phyloP scores from a whole-genome alignment of 2,329 filamentous ascomycete species.

The Mycosphaerella sp. region DNA sequence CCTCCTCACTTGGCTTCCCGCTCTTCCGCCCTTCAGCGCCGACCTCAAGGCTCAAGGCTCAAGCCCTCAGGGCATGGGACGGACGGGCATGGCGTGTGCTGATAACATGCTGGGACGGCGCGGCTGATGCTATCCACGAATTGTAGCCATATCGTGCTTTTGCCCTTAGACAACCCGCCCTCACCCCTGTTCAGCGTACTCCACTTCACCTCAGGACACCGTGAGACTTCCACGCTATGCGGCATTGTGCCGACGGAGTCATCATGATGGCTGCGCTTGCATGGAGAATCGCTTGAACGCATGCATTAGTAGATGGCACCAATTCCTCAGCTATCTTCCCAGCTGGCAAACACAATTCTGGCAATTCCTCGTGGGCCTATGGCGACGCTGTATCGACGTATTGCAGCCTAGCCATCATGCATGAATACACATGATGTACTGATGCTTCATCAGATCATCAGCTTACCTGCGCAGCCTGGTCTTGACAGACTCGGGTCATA shows the following conservation, averaged over 20 bases:
- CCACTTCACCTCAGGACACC: not conserved
- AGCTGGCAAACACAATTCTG: not conserved
- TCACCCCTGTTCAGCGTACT: not conserved
- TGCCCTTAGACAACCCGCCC: not conserved
- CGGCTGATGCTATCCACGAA: not conserved
- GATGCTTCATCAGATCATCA: constrained; percentile 2
- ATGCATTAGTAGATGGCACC: constrained; percentile 12
- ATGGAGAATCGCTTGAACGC: not conserved
- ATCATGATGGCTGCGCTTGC: constrained; percentile 2
- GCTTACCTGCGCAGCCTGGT: constrained; percentile 5
- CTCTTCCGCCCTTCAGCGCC: not conserved
- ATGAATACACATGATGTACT: constrained; percentile 9
- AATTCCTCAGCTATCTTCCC: not conserved
- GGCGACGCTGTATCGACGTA: not conserved
- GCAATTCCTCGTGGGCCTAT: constrained; percentile 6
- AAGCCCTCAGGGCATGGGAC: no score
- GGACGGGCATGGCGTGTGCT: not conserved
- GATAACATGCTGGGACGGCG: not conserved
- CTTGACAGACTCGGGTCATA: not conserved
- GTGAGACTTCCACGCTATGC: not conserved
- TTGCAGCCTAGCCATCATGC: constrained; percentile 4
- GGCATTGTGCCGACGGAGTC: constrained; percentile 10
- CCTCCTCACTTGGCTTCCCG: constrained; percentile 2
- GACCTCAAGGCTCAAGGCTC: no score
- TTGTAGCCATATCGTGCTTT: not conserved